A percentile compares a stretch with the other conserved stretches of the same genome.
phyloP scores from a whole-genome alignment of 2,329 filamentous ascomycete species.

The Cryphonectria parasitica region DNA sequence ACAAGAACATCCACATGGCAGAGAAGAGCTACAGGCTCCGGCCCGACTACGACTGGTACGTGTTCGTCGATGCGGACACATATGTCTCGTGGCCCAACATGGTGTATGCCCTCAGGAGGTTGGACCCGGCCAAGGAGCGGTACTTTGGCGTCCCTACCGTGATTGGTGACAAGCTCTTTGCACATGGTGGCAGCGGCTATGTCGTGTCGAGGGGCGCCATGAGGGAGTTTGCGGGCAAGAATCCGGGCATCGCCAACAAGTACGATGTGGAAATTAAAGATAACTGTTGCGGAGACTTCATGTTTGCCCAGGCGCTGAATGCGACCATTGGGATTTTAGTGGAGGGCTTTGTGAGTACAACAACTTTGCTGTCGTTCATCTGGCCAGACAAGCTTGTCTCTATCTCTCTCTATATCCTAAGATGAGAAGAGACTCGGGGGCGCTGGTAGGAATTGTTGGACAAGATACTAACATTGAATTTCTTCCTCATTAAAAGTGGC shows the following conservation, averaged over 20 bases:
- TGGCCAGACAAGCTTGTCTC: neutral
- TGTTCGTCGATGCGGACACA: slow-evolving; percentile 63
- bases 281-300: slow-evolving; percentile 57
- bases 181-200: slow-evolving; percentile 61
- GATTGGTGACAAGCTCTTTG: slow-evolving; percentile 50
- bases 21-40: slow-evolving; percentile 56
- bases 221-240: slow-evolving; percentile 47
- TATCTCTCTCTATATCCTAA: neutral
- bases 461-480: neutral
- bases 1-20: slow-evolving; percentile 64
- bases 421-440: neutral
- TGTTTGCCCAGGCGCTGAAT: slow-evolving; percentile 52
- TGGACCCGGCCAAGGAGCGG: slow-evolving; percentile 48
- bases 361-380: slow-evolving; percentile 21
- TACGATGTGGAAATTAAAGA: slow-evolving; percentile 48
- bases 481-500: slow-evolving; percentile 43
- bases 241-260: slow-evolving; percentile 48
- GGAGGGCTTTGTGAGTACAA: slow-evolving; percentile 45
- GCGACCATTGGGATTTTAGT: slow-evolving; percentile 49
- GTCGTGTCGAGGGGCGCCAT: slow-evolving; percentile 57
- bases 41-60: slow-evolving; percentile 60
- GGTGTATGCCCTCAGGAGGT: slow-evolving; percentile 49
- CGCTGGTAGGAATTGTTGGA: too few species aligned
- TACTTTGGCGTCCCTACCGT: slow-evolving; percentile 57
- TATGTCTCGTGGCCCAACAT: slow-evolving; percentile 60